Conservation (phyloP, 1,284 basidiomycete genomes). For the Takashimella tepidaria region DNA sequence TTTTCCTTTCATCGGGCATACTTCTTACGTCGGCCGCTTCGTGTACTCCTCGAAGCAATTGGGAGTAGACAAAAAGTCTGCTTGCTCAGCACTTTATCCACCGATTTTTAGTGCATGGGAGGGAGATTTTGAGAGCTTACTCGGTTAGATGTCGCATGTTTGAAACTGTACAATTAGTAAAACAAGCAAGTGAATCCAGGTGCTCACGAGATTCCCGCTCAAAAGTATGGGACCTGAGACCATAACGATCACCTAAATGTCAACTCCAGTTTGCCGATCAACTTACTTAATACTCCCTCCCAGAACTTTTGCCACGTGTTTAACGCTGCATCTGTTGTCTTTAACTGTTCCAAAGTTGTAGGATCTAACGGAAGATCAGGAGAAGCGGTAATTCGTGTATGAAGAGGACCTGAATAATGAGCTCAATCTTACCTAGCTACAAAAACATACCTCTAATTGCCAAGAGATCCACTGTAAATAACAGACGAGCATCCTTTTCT, state of each 20-base stretch:
- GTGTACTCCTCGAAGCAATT: conserved; percentile 38
- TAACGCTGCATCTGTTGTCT: conserved; percentile 42
- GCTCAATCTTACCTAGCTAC: not conserved
- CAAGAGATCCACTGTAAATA: conserved; percentile 63
- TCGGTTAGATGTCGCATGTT: conserved; percentile 39
- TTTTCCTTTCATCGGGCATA: conserved; percentile 40
- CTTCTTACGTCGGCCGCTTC: conserved; percentile 37
- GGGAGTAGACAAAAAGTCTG: conserved; percentile 42
- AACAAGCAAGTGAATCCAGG: conserved; percentile 5
- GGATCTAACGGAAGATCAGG: conserved; percentile 39
- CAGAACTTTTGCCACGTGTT: conserved; percentile 46
- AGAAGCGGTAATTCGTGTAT: conserved; percentile 38
- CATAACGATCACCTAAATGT: conserved; percentile 29
- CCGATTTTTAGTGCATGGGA: not conserved
- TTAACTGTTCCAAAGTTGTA: conserved; percentile 34
- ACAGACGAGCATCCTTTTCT: conserved; percentile 84
- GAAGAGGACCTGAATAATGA: conserved; percentile 33
- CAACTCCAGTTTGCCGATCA: not conserved
- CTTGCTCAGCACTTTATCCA: not conserved
- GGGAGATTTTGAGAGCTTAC: conserved; percentile 9
- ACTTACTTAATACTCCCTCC: conserved; percentile 36
- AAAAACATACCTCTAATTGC: conserved; percentile 30
- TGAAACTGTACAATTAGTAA: conserved; percentile 19
- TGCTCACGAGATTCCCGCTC: conserved; percentile 35
- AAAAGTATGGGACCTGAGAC: conserved; percentile 37